These are phyloP conservation scores for Trichoderma citrinoviride DNA, from an alignment of 2,329 filamentous ascomycete genomes.

Conservation along the genomic window DNA sequence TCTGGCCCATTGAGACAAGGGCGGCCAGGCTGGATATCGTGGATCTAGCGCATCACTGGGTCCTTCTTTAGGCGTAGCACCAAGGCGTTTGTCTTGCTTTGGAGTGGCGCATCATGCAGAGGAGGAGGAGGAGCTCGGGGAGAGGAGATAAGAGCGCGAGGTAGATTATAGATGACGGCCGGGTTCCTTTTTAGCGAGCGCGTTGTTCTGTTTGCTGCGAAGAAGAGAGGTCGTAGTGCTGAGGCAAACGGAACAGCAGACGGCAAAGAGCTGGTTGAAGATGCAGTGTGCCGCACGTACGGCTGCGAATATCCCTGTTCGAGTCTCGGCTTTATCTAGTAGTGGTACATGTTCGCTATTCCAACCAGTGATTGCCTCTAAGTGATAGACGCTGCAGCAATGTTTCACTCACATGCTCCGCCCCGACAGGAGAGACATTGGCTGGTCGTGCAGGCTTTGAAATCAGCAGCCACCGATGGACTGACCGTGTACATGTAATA, in stretches of 20 bases:
- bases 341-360: too few species aligned
- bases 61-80: slow-evolving; percentile 14
- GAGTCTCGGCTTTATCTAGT: too few species aligned
- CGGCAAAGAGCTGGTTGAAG: background rate
- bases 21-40: slow-evolving; percentile 1
- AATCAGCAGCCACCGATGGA: background rate
- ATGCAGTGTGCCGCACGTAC: background rate
- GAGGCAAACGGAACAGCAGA: background rate
- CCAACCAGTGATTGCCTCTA: too few species aligned
- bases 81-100: slow-evolving; percentile 14
- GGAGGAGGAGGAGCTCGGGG: background rate
- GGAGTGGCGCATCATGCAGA: slow-evolving; percentile 17
- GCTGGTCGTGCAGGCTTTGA: background rate
- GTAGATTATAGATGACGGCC: background rate
- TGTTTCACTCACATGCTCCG: background rate
- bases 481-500: too few species aligned
- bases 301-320: too few species aligned
- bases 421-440: background rate
- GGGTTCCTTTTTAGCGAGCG: background rate
- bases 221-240: background rate
- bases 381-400: too few species aligned
- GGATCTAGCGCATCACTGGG: slow-evolving; percentile 6
- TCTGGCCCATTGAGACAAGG: slow-evolving; percentile 5
- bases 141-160: background rate
- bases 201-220: background rate